Evolutionary conservation across 2,329 filamentous ascomycete species (phyloP).

Genomic region (Colletotrichum tropicale): DNA sequence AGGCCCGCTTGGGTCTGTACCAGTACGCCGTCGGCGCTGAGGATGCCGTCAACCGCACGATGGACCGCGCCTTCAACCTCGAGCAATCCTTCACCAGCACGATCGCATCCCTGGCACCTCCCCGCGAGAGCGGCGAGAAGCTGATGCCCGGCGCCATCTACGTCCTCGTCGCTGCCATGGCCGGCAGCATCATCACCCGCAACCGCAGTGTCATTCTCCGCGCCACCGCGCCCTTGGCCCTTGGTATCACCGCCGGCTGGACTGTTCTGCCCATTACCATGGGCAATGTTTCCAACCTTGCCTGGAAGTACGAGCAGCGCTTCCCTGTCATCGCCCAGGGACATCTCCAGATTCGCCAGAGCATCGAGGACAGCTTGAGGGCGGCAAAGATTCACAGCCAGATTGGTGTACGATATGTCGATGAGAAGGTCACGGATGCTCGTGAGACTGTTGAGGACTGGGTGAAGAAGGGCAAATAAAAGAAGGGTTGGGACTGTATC

Average conservation of each 20-base stretch:
- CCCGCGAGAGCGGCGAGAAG: conserved; percentile 84
- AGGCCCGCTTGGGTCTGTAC: conserved; percentile 81
- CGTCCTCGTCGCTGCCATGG: conserved; percentile 93
- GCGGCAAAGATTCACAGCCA: conserved; percentile 78
- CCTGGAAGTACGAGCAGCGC: conserved; percentile 92
- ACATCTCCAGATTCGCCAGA: conserved; percentile 74
- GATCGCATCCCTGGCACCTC: conserved; percentile 84
- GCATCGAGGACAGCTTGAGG: conserved; percentile 70
- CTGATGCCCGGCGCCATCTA: conserved; percentile 91
- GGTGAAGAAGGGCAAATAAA: conserved; percentile 88
- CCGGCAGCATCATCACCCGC: conserved; percentile 86
- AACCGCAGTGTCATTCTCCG: conserved; percentile 87
- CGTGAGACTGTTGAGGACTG: conserved; percentile 83
- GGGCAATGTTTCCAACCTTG: conserved; percentile 82
- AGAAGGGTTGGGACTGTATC: conserved; percentile 14
- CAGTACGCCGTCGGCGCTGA: conserved; percentile 75
- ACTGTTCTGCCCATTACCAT: conserved; percentile 87
- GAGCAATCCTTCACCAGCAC: conserved; percentile 92
- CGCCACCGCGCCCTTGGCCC: conserved; percentile 74
- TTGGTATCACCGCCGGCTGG: conserved; percentile 85
- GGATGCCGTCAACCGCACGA: conserved; percentile 80
- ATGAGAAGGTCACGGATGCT: conserved; percentile 79
- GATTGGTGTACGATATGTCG: conserved; percentile 73
- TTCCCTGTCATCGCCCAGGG: conserved; percentile 83
- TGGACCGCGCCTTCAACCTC: conserved; percentile 81